Evolutionary conservation across 768 basidiomycete genomes (phyloP).

Genomic region (Suillus weaverae): DNA sequence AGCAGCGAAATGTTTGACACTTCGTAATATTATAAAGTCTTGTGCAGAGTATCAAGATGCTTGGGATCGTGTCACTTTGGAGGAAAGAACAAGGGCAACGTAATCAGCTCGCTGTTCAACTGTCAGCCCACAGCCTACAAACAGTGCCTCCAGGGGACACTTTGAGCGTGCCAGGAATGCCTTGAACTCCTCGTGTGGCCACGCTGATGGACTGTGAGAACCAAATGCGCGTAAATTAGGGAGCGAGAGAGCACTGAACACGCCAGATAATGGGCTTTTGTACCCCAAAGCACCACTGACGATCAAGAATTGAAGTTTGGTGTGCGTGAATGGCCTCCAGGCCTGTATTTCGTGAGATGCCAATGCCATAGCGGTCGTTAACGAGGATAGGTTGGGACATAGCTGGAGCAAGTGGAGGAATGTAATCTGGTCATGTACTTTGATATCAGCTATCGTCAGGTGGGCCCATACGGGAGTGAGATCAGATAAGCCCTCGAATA

Average conservation of each 20-base stretch:
- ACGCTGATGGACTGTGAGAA: slow-evolving; percentile 8
- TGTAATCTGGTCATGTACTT: background rate
- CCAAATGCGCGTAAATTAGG: slow-evolving; percentile 12
- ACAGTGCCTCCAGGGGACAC: slow-evolving; percentile 20
- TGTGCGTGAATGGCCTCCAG: slow-evolving; percentile 14
- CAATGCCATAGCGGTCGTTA: slow-evolving; percentile 7
- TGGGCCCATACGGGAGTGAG: slow-evolving; percentile 21
- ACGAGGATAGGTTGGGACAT: background rate
- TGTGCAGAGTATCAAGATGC: no score
- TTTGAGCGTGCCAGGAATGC: slow-evolving; percentile 18
- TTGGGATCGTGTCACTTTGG: slow-evolving; percentile 8
- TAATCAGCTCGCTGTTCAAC: slow-evolving; percentile 16
- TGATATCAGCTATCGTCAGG: slow-evolving; percentile 16
- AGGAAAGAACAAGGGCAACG: slow-evolving; percentile 18
- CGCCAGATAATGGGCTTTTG: background rate
- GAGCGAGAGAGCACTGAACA: slow-evolving; percentile 18
- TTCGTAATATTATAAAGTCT: no score
- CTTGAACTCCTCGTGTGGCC: slow-evolving; percentile 18
- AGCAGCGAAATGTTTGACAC: no score
- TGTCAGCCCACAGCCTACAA: no score
- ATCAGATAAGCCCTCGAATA: background rate
- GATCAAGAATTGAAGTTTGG: slow-evolving; percentile 11
- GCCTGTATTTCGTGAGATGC: background rate
- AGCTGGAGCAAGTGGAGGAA: slow-evolving; percentile 7
- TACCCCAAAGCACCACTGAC: slow-evolving; percentile 5